A percentile compares a stretch with the other conserved stretches of the same genome.
phyloP scores from a whole-genome alignment of 768 basidiomycete genomes.

The Collybia sordida region DNA sequence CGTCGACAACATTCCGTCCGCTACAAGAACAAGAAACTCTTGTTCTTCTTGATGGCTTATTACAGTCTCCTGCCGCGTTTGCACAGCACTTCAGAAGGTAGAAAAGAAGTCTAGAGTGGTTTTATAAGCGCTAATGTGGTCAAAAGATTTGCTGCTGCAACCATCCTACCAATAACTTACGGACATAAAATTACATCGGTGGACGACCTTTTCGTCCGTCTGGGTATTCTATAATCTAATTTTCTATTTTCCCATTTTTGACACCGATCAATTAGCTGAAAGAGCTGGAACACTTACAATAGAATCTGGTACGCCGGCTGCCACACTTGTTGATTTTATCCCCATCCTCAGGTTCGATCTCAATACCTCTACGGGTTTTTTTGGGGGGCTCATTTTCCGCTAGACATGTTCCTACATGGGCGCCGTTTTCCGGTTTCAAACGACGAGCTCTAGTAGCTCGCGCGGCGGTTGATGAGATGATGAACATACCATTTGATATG shows the following conservation, averaged over 20 bases:
- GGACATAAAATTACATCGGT: slow-evolving; percentile 42
- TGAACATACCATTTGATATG: slow-evolving; percentile 49
- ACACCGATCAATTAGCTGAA: slow-evolving; percentile 30
- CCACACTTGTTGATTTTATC: slow-evolving; percentile 50
- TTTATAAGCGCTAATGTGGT: neutral
- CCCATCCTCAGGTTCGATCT: slow-evolving; percentile 38
- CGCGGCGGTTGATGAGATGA: slow-evolving; percentile 45
- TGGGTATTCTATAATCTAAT: slow-evolving; percentile 28
- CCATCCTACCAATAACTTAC: slow-evolving; percentile 49
- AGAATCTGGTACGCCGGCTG: slow-evolving; percentile 44
- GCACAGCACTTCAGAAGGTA: slow-evolving; percentile 45
- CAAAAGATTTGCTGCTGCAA: slow-evolving; percentile 43
- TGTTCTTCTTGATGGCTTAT: slow-evolving; percentile 39
- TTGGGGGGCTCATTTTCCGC: neutral
- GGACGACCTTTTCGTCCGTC: slow-evolving; percentile 41
- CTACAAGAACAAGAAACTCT: slow-evolving; percentile 42
- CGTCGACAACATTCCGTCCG: slow-evolving; percentile 35
- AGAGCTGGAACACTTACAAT: slow-evolving; percentile 45
- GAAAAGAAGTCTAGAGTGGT: neutral
- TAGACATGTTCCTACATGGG: slow-evolving; percentile 51
- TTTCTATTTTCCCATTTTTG: too few species aligned
- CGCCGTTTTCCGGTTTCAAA: slow-evolving; percentile 47
- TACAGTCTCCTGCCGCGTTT: slow-evolving; percentile 36
- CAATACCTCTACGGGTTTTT: neutral
- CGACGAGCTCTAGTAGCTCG: slow-evolving; percentile 40